Evolutionary conservation across 805 yeast genomes (phyloP), one percentile per base, ranked within the genome.

Genomic region (Yarrowia alimentaria): DNA sequence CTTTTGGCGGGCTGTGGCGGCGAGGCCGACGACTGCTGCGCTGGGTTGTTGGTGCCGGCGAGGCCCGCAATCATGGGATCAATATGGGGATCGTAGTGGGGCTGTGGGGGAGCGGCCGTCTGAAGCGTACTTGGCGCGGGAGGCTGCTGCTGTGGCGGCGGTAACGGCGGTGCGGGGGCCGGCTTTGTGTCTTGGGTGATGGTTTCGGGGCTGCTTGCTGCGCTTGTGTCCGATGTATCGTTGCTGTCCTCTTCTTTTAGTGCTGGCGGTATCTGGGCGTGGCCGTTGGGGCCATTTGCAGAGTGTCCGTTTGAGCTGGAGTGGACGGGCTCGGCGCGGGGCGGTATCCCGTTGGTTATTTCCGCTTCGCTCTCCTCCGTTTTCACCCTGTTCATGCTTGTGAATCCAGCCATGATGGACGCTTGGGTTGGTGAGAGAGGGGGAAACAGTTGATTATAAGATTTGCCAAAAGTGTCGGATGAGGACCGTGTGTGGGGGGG

Each of bases 361-460:
- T n/a, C 6, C 5, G 29, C 29, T 7, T n/a, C 14, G 29, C 12
- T 11, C 29, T 26, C 29, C n/a, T 26, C 11, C 29, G 25, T 7
- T 10, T 22, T 22, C 10, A 5, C 6, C 29, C 29, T 18, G 19
- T 40, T 40, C 47, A 40, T 40, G 24, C 47, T 40, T 10, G 47
- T 40, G 26, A 40, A 40, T 14, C 47, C 47, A 18, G 22, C 11
- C 33, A 40, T 28, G 45, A 24, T 37, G 24, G 24, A 6, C 29
- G 14, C n/a, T 22, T 7, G 10, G 7, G 30, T 11, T 24, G 20
- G 4, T 10, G 24, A 24, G 42, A 24, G 21, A 24, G 11, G 18
- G n/a, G 22, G 29, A 26, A 26, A 11, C 7, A 21, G 24, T 21
- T 9, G 24, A 21, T 10, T 22, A 34, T 34, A 34, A 34, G 40